A percentile compares a stretch with the other conserved stretches of the same genome.
Evolutionary conservation across 2,329 filamentous ascomycete genomes (phyloP).

Genomic region (Lachnellula arida): DNA sequence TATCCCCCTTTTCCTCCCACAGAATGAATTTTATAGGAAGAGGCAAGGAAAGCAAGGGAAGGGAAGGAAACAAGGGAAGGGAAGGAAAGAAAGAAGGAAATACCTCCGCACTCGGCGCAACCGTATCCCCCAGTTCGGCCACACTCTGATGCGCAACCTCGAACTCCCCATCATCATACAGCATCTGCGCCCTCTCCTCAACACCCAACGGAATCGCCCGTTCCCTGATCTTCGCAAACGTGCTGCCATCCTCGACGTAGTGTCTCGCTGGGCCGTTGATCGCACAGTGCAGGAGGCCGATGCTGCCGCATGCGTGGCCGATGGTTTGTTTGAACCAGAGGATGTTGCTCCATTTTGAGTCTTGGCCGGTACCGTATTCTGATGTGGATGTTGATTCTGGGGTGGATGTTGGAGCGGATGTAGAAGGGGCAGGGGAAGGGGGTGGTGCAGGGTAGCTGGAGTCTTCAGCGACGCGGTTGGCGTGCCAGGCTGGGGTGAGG

Average conservation of each 20-base stretch:
- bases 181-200: conserved; percentile 60
- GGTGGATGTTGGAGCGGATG: too few relatives aligned
- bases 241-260: conserved; percentile 54
- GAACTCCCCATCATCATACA: conserved; percentile 74
- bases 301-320: conserved; percentile 87
- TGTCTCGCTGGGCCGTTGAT: conserved; percentile 75
- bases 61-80: background rate
- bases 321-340: conserved; percentile 97
- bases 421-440: too few relatives aligned
- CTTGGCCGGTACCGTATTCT: conserved; percentile 63
- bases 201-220: conserved; percentile 68
- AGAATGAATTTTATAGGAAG: too few relatives aligned
- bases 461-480: conserved; percentile 72
- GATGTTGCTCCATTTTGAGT: conserved; percentile 77
- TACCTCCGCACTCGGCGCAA: conserved; percentile 72
- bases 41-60: too few relatives aligned
- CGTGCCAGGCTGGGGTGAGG: conserved; percentile 75
- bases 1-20: too few relatives aligned
- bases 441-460: conserved; percentile 48
- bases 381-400: conserved; percentile 5
- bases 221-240: conserved; percentile 59
- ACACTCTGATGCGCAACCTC: conserved; percentile 76
- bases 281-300: conserved; percentile 80
- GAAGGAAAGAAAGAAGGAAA: background rate
- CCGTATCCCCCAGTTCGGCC: conserved; percentile 73